A percentile compares a stretch with the other conserved stretches of the same genome.
Conservation (phyloP, 305 asterid genomes). For the Solanum hybrid region DNA sequence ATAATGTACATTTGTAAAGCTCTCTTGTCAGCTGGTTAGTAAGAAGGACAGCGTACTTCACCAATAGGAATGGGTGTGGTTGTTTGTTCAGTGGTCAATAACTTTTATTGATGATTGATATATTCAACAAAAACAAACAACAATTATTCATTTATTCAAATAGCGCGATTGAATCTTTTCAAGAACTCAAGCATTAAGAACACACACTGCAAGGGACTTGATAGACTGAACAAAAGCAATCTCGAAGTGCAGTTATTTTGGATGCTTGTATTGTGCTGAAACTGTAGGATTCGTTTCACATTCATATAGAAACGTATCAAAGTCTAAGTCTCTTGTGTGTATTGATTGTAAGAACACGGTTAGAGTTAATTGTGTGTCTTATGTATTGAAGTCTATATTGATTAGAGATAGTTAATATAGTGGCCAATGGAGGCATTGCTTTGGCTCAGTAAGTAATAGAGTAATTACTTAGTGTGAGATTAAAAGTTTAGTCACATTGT, state of each 20-base stretch:
- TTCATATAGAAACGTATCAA: not conserved
- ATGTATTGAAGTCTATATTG: not conserved
- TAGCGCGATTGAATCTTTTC: not conserved
- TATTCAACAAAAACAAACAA: not conserved
- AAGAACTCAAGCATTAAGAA: not conserved
- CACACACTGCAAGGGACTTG: not conserved
- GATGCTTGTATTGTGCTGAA: not conserved
- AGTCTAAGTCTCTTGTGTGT: not conserved
- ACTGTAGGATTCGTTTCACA: not conserved
- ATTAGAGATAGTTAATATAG: not conserved
- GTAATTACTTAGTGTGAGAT: not conserved
- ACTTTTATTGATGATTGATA: not conserved
- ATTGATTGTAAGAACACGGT: not conserved
- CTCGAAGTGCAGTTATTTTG: not conserved
- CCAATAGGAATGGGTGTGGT: too few relatives aligned
- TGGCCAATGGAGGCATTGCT: not conserved
- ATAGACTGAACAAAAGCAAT: too few relatives aligned
- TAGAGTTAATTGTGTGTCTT: not conserved
- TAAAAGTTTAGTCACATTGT: too few relatives aligned
- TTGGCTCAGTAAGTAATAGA: not conserved
- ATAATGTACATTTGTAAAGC: too few relatives aligned
- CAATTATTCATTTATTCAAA: not conserved
- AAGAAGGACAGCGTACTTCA: too few relatives aligned
- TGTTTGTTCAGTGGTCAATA: not conserved
- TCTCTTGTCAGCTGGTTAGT: too few relatives aligned